Base-by-base conservation (phyloP, 1,284 basidiomycete species). In the Xerocomus tenax region DNA sequence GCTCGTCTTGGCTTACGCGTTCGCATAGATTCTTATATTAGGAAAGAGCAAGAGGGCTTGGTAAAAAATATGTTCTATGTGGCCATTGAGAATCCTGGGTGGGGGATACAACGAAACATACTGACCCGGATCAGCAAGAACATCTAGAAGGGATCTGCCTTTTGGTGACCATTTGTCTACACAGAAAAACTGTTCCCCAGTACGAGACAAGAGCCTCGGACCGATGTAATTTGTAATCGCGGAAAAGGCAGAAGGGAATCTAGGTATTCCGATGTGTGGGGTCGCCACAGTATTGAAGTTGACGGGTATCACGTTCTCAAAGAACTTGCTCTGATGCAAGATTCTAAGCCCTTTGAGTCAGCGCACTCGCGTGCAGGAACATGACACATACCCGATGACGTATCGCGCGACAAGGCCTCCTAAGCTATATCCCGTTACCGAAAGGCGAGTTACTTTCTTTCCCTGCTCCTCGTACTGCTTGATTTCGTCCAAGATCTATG, bases 251-350 rank as follows among this genome's bases (percentile, higher is more conserved):
- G 83, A 78, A 28, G 74, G 72, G 54, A 81, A 81, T 61, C 70
- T 68, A 8, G 77, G 75, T 8, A 78, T 74, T 39, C 89, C 90
- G 18, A 91, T 72, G 57, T 90, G 84, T 1, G 91, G 90, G 0
- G 91, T 90, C 2, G 90, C 87, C 48, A 93, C 71, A 0, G 90
- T 90, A 46, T 80, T 80, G 64, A 93, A 91, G 61, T 89, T 89
- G 50, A 87, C 74, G 0, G 87, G 84, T 28, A 71, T 68, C 39
- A 88, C 73, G 2, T 71, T 69, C 2, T 81, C 71, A 63, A 91
- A 91, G 68, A 91, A 86, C 9, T 73, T 69, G 43, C 77, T 75
- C 36, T 84, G 78, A 54, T 82, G 73, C 23, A 93, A 72, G 38
- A 91, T 75, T 2, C 79, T 74, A 25, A 39, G 23, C 29, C n/a